A percentile compares a stretch with the other conserved stretches of the same genome.
These are phyloP conservation scores for Stephania japonica DNA, from an alignment of 164 flowering plant genomes.

Conservation along the genomic window DNA sequence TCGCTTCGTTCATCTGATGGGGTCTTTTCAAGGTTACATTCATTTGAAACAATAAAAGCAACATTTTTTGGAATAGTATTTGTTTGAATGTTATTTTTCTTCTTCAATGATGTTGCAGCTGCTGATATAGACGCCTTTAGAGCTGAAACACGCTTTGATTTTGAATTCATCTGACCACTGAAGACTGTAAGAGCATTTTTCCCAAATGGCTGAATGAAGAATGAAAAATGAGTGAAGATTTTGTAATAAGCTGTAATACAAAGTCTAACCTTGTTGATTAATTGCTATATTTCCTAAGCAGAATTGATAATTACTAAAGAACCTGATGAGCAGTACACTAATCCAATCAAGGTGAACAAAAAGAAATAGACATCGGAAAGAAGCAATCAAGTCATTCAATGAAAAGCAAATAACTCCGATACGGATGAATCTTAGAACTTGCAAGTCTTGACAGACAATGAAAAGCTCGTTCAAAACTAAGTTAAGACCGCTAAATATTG, in stretches of 20 bases:
- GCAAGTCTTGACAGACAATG: no score
- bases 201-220: constrained; percentile 28
- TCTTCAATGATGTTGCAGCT: constrained; percentile 28
- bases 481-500: no score
- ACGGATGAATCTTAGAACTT: no score
- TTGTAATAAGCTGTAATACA: background rate
- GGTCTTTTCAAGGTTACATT: constrained; percentile 22
- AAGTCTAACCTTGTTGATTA: background rate
- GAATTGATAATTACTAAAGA: background rate
- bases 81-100: constrained; percentile 13
- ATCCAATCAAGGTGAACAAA: background rate
- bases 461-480: no score
- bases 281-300: background rate
- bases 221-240: background rate
- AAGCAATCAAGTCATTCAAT: background rate
- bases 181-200: constrained; percentile 21
- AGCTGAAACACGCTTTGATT: constrained; percentile 24
- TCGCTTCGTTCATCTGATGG: constrained; percentile 20
- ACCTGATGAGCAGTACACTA: background rate
- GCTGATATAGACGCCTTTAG: constrained; percentile 22
- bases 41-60: constrained; percentile 18
- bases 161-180: constrained; percentile 21
- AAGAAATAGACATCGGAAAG: background rate
- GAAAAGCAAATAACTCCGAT: no score
- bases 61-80: constrained; percentile 19